Evolutionary conservation across 2,329 filamentous ascomycete species (phyloP), one percentile per base, ranked within the genome.

Genomic region (Stemphylium beticola): DNA sequence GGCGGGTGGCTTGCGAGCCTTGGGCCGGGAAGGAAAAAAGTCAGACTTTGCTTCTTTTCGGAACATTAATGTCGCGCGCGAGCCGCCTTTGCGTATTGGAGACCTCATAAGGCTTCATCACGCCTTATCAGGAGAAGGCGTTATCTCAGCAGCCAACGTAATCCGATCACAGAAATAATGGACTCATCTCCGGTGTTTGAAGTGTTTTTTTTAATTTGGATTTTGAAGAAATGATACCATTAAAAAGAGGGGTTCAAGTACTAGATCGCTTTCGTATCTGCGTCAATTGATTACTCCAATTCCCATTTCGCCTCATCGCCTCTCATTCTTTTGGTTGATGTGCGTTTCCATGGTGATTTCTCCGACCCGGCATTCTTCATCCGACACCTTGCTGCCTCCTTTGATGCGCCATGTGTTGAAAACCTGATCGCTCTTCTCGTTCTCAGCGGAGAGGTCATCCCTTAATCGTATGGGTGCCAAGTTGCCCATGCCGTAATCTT

Each of bases 371-470:
- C 17, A 47, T 17, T 67, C 60, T 37, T 74, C 71, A 11, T 73
- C 65, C 17, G 66, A 71, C n/a, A 58, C 54, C 47, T 60, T 62
- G 5, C 71, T 62, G 6, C 60, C 61, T 7, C 60, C 64, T 31
- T 72, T 67, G 10, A 74, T 67, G 24, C 53, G 61, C 71, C 71
- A 74, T 2, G 60, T 60, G 10, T 41, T 65, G 50, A 69, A 73
- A 1, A 62, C 62, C 46, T 66, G 63, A 3, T 68, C 67, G 34
- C 40, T 61, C 44, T 60, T 67, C 31, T 65, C 64, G 9, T 60
- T 49, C 26, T 57, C 43, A 12, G 34, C 58, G 2, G 65, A 56
- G 18, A 70, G 43, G 32, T 71, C 68, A 38, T 73, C 69, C 24
- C 67, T 55, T 20, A 73, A 47, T n/a, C 64, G 57, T 15, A 72